Percentiles rank a stretch among this genome's conserved stretches.
Conservation (phyloP, 2,329 filamentous ascomycete species). For the Exserohilum turcica region DNA sequence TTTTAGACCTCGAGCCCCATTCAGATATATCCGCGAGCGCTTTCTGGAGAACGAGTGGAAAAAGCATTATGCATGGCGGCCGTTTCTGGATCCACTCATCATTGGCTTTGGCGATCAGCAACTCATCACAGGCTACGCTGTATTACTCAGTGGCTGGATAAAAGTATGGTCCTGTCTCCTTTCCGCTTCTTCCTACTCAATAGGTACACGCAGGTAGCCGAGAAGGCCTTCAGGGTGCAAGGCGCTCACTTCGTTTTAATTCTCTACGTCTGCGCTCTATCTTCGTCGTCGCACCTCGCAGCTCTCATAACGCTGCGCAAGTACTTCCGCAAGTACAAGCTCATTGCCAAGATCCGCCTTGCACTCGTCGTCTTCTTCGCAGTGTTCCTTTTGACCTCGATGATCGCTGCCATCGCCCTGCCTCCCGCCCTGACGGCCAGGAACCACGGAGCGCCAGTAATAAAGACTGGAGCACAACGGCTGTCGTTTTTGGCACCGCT, state of each 20-base stretch:
- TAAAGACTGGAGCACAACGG: constrained; percentile 23
- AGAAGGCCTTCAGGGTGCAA: constrained; percentile 33
- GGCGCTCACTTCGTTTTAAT: constrained; percentile 40
- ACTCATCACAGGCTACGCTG: constrained; percentile 39
- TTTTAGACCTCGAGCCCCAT: constrained; percentile 25
- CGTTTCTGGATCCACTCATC: constrained; percentile 39
- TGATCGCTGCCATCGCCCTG: constrained; percentile 33
- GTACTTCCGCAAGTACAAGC: constrained; percentile 37
- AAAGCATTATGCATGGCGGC: constrained; percentile 38
- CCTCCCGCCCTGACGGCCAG: constrained; percentile 12
- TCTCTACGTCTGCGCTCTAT: constrained; percentile 40
- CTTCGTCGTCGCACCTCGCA: constrained; percentile 40
- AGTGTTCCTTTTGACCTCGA: constrained; percentile 32
- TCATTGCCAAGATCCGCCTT: constrained; percentile 37
- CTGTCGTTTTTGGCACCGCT: constrained; percentile 33
- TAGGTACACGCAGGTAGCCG: constrained; percentile 24
- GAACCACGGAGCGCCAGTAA: constrained; percentile 4
- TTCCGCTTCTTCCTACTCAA: background rate
- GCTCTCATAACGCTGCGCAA: constrained; percentile 40
- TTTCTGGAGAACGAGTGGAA: constrained; percentile 37
- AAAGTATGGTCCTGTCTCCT: constrained; percentile 20
- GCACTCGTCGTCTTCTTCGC: constrained; percentile 36
- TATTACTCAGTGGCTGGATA: constrained; percentile 40
- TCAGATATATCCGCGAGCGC: constrained; percentile 31
- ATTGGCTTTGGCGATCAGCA: constrained; percentile 42